Evolutionary conservation across 164 flowering plant species (phyloP).

Genomic region (Paratinospora sagittata): DNA sequence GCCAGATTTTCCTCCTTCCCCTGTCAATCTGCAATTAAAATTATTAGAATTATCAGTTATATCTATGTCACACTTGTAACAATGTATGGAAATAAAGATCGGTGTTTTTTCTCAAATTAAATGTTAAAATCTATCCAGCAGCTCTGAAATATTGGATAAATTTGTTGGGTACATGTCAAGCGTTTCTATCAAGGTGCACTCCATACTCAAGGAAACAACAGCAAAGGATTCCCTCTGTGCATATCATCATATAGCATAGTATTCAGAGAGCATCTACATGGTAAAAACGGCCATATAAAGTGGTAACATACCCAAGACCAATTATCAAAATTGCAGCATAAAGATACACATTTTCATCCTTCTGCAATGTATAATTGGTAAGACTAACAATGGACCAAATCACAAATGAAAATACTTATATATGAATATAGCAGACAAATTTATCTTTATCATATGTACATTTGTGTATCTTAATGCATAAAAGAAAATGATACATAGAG

Average conservation of each 20-base stretch:
- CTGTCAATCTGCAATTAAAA: constrained; percentile 30
- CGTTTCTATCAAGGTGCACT: too few relatives aligned
- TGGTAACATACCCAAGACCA: constrained; percentile 7
- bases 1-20: constrained; percentile 20
- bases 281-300: too few relatives aligned
- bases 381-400: background rate
- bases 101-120: constrained; percentile 19
- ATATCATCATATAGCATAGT: background rate
- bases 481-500: too few relatives aligned
- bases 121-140: constrained; percentile 25
- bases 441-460: too few relatives aligned
- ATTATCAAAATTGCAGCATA: constrained; percentile 3
- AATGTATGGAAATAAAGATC: background rate
- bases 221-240: background rate
- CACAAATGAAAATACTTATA: too few relatives aligned
- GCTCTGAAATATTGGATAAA: too few relatives aligned
- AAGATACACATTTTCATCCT: constrained; percentile 23
- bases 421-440: too few relatives aligned
- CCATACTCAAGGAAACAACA: too few relatives aligned
- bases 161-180: too few relatives aligned
- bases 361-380: constrained; percentile 28
- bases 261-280: background rate
- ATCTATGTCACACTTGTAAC: background rate
- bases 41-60: background rate
- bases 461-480: too few relatives aligned